Base-by-base conservation (phyloP, 164 flowering plant genomes). In the Taxillus chinensis region DNA sequence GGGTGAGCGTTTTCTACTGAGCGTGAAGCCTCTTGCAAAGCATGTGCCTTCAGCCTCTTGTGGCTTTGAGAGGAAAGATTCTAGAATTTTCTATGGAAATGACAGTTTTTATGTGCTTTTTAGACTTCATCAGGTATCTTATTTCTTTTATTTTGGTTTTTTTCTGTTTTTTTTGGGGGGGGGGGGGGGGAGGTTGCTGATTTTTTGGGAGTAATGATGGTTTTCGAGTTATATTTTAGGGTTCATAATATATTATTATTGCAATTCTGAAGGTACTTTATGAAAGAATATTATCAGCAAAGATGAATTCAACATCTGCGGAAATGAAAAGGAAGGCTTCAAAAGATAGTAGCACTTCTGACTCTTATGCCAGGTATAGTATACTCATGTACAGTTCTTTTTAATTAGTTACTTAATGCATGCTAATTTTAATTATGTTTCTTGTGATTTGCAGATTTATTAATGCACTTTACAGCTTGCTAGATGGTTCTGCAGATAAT, bases 401-500 rank as follows among this genome's bases (percentile, higher is more conserved):
- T 14, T 14, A 4, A 5, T 54, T 54, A 6, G 39, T 3, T 54
- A 10, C 12, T 37, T 4, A 39, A 17, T 54, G 57, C 57, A 17
- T 54, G 16, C 54, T 41, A 14, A 40, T 39, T 45, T 45, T 5
- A 8, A 51, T 45, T 41, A 15, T 17, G 3, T 41, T 15, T 3
- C 45, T 5, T 73, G 46, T 42, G 37, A n/a, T 39, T 3, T 72
- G 72, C 80, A 85, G 90, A 62, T 83, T 85, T 67, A 73, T 81
- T 77, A 73, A 66, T 59, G 79, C 82, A 13, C 70, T 85, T 15
- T 80, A 81, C 72, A 72, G 68, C 57, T 77, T 85, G 68, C 90
- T 85, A 50, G 87, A 83, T 71, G 90, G 90, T 60, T 75, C 84
- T 57, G 69, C 75, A 72, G 87, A 85, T 54, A 85, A 83, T 72